Evolutionary conservation across 2,329 filamentous ascomycete genomes (phyloP).

Genomic region (Aspergillus alliaceus): DNA sequence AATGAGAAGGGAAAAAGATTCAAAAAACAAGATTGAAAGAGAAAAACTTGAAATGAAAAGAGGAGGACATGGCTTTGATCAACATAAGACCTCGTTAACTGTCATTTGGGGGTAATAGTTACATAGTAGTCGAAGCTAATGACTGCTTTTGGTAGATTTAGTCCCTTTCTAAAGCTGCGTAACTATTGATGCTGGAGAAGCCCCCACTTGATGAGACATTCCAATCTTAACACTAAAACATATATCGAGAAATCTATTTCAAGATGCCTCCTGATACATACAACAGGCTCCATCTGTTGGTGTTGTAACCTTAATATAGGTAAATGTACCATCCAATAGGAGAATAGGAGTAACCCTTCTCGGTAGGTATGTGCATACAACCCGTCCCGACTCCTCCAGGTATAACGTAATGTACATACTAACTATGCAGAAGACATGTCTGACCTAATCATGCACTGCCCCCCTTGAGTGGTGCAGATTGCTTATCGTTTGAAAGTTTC

Average conservation of each 20-base stretch:
- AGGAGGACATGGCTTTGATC: no score
- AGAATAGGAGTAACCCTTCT: background rate
- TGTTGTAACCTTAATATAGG: background rate
- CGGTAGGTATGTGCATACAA: no score
- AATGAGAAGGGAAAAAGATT: no score
- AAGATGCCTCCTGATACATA: background rate
- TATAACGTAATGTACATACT: no score
- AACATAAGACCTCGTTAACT: background rate
- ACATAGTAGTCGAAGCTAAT: background rate
- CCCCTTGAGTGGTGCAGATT: background rate
- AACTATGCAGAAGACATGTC: background rate
- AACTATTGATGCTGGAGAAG: background rate
- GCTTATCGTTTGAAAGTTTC: constrained; percentile 3
- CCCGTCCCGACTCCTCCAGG: no score
- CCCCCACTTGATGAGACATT: background rate
- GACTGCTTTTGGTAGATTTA: background rate
- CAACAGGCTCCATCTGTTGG: background rate
- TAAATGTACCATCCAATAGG: background rate
- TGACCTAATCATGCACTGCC: background rate
- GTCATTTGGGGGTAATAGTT: background rate
- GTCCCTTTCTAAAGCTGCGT: background rate
- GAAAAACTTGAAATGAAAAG: no score
- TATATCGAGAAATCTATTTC: background rate
- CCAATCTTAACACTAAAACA: background rate
- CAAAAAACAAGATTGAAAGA: no score